Conservation (phyloP, 23 red algal genomes). For the Gracilaria caudata region DNA sequence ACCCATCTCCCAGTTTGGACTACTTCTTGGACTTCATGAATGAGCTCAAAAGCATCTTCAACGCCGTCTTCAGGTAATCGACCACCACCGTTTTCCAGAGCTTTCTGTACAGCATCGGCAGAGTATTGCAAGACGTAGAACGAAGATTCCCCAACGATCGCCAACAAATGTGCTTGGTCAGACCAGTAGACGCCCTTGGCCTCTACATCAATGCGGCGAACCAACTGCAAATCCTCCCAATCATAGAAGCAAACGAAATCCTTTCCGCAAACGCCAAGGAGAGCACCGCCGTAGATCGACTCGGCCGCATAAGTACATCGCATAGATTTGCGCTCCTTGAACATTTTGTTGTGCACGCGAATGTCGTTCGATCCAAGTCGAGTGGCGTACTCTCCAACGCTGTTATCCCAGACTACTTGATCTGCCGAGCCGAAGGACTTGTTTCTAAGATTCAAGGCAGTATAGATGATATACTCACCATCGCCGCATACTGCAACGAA, state of each 20-base stretch:
- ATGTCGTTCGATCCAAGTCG: conserved; percentile 79
- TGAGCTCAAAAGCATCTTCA: conserved; percentile 91
- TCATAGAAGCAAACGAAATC: conserved; percentile 98
- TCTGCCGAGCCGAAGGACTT: conserved; percentile 94
- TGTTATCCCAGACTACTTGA: conserved; percentile 97
- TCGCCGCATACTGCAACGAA: conserved; percentile 99
- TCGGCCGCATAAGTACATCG: conserved; percentile 80
- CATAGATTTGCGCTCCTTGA: conserved; percentile 89
- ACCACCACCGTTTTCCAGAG: conserved; percentile 69
- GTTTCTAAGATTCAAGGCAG: conserved; percentile 92
- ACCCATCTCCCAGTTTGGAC: conserved; percentile 86
- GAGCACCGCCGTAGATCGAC: conserved; percentile 82
- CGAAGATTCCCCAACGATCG: conserved; percentile 70
- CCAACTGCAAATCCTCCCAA: conserved; percentile 89
- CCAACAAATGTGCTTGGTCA: conserved; percentile 76
- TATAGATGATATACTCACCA: conserved; percentile 99
- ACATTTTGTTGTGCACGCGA: conserved; percentile 86
- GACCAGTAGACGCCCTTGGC: conserved; percentile 87
- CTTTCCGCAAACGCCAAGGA: conserved; percentile 79
- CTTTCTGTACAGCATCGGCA: conserved; percentile 70
- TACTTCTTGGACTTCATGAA: conserved; percentile 81
- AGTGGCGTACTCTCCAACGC: conserved; percentile 87
- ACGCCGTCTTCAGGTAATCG: conserved; percentile 81
- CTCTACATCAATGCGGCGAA: conserved; percentile 91
- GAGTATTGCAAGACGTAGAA: conserved; percentile 90